Evolutionary conservation across 495 filamentous ascomycete species (phyloP), one percentile per base, ranked within the genome.

Genomic region (Hypoxylon intermedium): DNA sequence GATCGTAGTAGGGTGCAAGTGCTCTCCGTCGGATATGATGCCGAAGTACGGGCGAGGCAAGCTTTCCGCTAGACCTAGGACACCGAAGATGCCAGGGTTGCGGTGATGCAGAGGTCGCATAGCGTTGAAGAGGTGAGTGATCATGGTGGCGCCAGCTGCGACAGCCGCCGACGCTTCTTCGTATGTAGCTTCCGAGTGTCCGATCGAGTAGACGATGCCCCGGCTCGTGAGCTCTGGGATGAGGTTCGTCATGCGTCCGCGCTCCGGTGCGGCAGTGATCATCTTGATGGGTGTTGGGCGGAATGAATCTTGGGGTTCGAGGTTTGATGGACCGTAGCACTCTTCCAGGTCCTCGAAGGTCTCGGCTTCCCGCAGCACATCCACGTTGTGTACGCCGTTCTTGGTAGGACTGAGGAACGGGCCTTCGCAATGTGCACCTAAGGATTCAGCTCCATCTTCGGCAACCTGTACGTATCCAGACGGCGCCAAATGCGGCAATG

Each of bases 61-160:
- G 30, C 68, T 71, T 30, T 79, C 77, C 6, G 79, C 72, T 5
- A 63, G 58, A 13, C 84, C 85, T 0, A 96, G 74, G 0, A 92
- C 78, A 16, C 91, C 91, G 67, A 93, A 92, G 61, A 93, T 83
- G 36, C 91, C 90, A 0, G 91, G 90, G 70, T 92, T 88, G 31
- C 91, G 87, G 77, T 93, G 90, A 69, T 91, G 89, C 6, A 93
- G 84, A 12, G 89, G 89, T 4, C 85, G 82, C 90, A 95, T 95
- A 12, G 90, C 91, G 67, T 96, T 95, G 80, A 94, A 96, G 1
- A 95, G 79, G 67, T 96, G 91, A 1, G 91, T 96, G 28, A 95
- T 84, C 89, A 91, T 93, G 23, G 79, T 90, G 1, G 88, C 89
- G 37, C 91, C 91, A 16, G 82, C 72, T n/a, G 74, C 69, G 1